Percentiles rank a stretch among this genome's conserved stretches.
Conservation (phyloP, 495 filamentous ascomycete genomes). For the Hypoxylon intermedium region DNA sequence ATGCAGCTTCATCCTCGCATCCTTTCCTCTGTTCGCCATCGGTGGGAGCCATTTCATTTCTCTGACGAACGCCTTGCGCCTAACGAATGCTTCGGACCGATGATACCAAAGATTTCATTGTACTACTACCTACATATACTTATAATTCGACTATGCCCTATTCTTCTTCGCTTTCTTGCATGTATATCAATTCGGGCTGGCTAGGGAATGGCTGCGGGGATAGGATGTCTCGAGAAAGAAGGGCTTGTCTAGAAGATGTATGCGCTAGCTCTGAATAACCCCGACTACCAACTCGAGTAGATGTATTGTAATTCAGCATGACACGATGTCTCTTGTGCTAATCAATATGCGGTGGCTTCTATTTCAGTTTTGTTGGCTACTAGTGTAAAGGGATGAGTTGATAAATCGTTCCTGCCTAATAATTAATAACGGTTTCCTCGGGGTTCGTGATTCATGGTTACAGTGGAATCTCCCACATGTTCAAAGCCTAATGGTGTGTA, state of each 20-base stretch:
- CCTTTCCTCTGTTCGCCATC: conserved; percentile 2
- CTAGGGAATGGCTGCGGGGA: conserved; percentile 7
- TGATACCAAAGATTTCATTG: conserved; percentile 40
- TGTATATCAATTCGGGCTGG: conserved; percentile 20
- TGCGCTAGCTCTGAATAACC: conserved; percentile 16
- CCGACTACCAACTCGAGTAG: conserved; percentile 12
- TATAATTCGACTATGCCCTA: conserved; percentile 23
- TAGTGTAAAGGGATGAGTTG: too few species aligned
- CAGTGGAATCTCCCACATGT: too few species aligned
- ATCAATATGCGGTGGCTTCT: background rate
- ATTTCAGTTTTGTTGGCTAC: background rate
- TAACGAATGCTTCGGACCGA: conserved; percentile 42
- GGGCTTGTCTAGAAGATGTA: conserved; percentile 9
- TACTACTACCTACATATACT: conserved; percentile 6
- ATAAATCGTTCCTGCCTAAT: too few species aligned
- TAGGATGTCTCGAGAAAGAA: conserved; percentile 1
- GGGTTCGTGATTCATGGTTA: too few species aligned
- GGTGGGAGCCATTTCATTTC: conserved; percentile 19
- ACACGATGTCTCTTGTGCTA: conserved; percentile 19
- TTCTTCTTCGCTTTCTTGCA: conserved; percentile 20
- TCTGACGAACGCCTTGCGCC: conserved; percentile 19
- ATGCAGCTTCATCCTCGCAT: conserved; percentile 8
- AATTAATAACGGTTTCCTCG: too few species aligned
- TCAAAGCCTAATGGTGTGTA: too few species aligned
- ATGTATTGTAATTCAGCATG: conserved; percentile 26